These are phyloP conservation scores for Rhododendron henanense DNA, from an alignment of 148 eudicot genomes.

Conservation along the genomic window DNA sequence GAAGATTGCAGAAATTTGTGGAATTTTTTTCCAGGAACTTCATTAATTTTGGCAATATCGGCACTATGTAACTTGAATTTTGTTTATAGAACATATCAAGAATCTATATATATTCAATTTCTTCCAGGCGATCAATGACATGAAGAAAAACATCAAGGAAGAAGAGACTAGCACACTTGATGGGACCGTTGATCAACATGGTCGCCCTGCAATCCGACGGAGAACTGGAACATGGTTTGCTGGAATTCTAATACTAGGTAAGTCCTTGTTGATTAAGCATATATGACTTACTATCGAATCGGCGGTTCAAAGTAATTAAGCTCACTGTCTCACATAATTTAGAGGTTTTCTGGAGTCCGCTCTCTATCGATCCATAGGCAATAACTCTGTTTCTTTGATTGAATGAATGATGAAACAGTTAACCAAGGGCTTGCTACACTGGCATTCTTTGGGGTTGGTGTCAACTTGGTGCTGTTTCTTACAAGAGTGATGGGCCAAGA, in stretches of 20 bases:
- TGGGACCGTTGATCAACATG: slow-evolving; percentile 57
- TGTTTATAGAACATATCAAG: not conserved
- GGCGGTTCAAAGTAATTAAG: not conserved
- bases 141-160: slow-evolving; percentile 26
- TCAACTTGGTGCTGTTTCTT: slow-evolving; percentile 65
- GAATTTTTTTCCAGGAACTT: not conserved
- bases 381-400: not conserved
- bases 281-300: not conserved
- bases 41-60: not conserved
- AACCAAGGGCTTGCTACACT: slow-evolving; percentile 76
- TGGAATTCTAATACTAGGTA: slow-evolving; percentile 57
- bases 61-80: not conserved
- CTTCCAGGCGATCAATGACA: slow-evolving; percentile 18
- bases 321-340: not conserved
- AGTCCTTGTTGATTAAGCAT: not conserved
- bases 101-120: not conserved
- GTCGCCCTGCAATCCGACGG: slow-evolving; percentile 51
- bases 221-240: slow-evolving; percentile 57
- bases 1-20: not conserved
- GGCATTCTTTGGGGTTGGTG: slow-evolving; percentile 74
- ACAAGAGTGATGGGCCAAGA: slow-evolving; percentile 68
- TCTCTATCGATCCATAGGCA: not conserved
- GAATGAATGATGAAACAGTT: slow-evolving; percentile 27
- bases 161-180: slow-evolving; percentile 46
- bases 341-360: not conserved